Evolutionary conservation across 2,329 filamentous ascomycete genomes (phyloP).

Genomic region (Fusarium setosum): DNA sequence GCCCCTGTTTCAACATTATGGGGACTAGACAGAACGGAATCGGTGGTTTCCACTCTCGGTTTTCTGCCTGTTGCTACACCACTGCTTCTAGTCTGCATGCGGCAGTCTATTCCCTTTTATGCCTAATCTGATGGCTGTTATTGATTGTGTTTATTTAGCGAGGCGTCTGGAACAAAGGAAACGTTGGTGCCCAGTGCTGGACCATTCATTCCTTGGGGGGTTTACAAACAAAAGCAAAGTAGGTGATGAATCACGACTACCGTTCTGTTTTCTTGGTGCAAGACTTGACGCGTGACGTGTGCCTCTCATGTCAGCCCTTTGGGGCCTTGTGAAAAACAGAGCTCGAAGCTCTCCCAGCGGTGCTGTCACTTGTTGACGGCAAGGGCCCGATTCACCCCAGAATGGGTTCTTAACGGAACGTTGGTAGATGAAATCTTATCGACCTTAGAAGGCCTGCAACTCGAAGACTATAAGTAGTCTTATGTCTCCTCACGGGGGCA

Average conservation of each 20-base stretch:
- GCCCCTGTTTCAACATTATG: slow-evolving; percentile 74
- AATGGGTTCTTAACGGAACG: slow-evolving; percentile 84
- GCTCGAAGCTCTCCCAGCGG: slow-evolving; percentile 65
- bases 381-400: slow-evolving; percentile 76
- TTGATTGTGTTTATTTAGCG: slow-evolving; percentile 47
- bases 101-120: slow-evolving; percentile 19
- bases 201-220: slow-evolving; percentile 28
- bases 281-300: slow-evolving; percentile 12
- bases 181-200: slow-evolving; percentile 26
- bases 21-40: slow-evolving; percentile 55
- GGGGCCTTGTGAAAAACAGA: slow-evolving; percentile 12
- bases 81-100: slow-evolving; percentile 2
- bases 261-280: slow-evolving; percentile 25
- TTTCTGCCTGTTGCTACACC: slow-evolving; percentile 19
- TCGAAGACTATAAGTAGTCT: slow-evolving; percentile 39
- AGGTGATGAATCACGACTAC: slow-evolving; percentile 43
- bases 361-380: slow-evolving; percentile 79
- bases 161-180: slow-evolving; percentile 49
- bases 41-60: slow-evolving; percentile 9
- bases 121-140: slow-evolving; percentile 27
- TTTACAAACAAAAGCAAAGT: slow-evolving; percentile 33
- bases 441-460: slow-evolving; percentile 54
- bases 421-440: slow-evolving; percentile 70
- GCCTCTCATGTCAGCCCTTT: neutral
- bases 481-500: slow-evolving; percentile 39